Evolutionary conservation across 257 asterid genomes (phyloP).

Genomic region (Perilla frutescens): DNA sequence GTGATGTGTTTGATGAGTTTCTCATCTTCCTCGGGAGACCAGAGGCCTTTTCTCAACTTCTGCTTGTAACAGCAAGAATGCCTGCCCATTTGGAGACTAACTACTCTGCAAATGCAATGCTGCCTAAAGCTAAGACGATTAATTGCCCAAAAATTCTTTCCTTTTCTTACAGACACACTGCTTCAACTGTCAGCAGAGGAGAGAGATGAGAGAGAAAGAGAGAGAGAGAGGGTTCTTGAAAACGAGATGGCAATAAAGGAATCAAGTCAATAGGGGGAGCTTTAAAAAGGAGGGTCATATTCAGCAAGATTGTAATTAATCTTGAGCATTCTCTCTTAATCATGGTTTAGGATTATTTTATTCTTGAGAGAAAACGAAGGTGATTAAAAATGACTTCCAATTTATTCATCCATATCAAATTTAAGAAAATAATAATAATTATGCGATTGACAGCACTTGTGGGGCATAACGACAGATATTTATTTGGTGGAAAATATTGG

Average conservation of each 20-base stretch:
- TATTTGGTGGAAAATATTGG: slow-evolving; percentile 60
- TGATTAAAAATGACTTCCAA: slow-evolving; percentile 40
- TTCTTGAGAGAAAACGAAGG: slow-evolving; percentile 30
- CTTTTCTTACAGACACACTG: neutral
- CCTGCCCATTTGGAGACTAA: slow-evolving; percentile 70
- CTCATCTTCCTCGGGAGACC: slow-evolving; percentile 99
- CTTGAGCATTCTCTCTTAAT: slow-evolving; percentile 21
- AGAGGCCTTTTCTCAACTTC: slow-evolving; percentile 89
- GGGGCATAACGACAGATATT: slow-evolving; percentile 74
- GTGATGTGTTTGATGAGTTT: slow-evolving; percentile 84
- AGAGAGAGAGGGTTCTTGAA: slow-evolving; percentile 32
- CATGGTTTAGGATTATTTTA: slow-evolving; percentile 16
- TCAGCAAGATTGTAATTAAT: slow-evolving; percentile 43
- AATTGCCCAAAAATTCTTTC: slow-evolving; percentile 12
- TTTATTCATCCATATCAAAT: slow-evolving; percentile 47
- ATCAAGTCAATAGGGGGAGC: slow-evolving; percentile 49
- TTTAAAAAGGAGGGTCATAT: slow-evolving; percentile 60
- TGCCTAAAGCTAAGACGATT: slow-evolving; percentile 27
- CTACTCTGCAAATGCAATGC: slow-evolving; percentile 31
- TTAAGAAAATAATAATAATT: slow-evolving; percentile 50
- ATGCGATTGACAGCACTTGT: slow-evolving; percentile 83
- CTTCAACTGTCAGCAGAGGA: slow-evolving; percentile 30
- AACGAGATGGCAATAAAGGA: slow-evolving; percentile 55
- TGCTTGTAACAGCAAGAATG: slow-evolving; percentile 93
- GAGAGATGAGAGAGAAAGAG: slow-evolving; percentile 29